These are phyloP conservation scores for Talinum fruticosum DNA, from an alignment of 148 eudicot genomes.

Conservation along the genomic window DNA sequence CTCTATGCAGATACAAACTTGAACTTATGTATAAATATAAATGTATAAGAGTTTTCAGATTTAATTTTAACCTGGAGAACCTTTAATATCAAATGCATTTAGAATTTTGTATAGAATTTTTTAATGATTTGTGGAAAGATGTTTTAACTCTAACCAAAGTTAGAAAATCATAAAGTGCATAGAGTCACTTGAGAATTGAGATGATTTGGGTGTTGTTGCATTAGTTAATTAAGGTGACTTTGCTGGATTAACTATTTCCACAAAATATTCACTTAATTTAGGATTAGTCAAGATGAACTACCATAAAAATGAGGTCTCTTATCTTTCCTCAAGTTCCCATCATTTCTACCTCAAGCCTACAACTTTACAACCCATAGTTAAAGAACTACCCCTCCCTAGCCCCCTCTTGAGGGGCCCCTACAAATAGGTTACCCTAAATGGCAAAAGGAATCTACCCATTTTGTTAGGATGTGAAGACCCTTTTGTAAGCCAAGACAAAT, in stretches of 20 bases:
- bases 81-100: too few relatives aligned
- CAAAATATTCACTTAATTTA: background rate
- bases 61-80: too few relatives aligned
- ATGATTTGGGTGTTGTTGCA: background rate
- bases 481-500: conserved; percentile 14
- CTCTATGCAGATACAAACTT: too few relatives aligned
- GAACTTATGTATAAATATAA: too few relatives aligned
- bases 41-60: too few relatives aligned
- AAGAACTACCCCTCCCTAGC: background rate
- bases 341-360: background rate
- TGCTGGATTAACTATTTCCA: background rate
- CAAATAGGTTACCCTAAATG: conserved; percentile 2
- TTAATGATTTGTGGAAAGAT: background rate
- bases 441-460: conserved; percentile 24
- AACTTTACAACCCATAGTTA: conserved; percentile 8
- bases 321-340: background rate
- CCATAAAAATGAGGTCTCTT: background rate
- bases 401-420: background rate
- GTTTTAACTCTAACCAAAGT: background rate
- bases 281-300: background rate
- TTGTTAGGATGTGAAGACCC: conserved; percentile 1
- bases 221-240: background rate
- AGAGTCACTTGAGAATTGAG: background rate
- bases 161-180: background rate
- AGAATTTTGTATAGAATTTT: too few relatives aligned